A percentile compares a stretch with the other conserved stretches of the same genome.
These are phyloP conservation scores for Ophiostoma novo-ulmi DNA, from an alignment of 2,329 filamentous ascomycete genomes.

Conservation along the genomic window DNA sequence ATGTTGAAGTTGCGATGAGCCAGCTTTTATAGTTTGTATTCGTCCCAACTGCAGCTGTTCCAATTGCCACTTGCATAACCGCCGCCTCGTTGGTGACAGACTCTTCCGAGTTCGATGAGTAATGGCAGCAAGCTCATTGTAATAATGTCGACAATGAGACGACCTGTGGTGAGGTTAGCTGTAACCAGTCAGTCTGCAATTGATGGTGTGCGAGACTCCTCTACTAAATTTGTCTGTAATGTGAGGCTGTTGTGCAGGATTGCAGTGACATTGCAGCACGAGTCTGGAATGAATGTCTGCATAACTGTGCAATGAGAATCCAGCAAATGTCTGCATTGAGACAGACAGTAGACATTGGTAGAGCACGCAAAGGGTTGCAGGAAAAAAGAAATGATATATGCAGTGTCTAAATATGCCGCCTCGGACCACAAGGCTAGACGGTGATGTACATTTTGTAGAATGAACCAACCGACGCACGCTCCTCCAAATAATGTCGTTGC, in stretches of 20 bases:
- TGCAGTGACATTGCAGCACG: neutral
- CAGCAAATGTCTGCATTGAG: too few relatives aligned
- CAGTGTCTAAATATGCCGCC: slow-evolving; percentile 19
- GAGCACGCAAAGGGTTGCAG: neutral
- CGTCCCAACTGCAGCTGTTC: too few relatives aligned
- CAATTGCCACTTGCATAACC: too few relatives aligned
- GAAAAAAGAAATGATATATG: slow-evolving; percentile 20
- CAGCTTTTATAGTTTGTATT: too few relatives aligned
- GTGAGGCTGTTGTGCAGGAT: neutral
- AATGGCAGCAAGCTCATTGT: neutral
- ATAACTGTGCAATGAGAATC: neutral
- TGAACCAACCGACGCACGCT: slow-evolving; percentile 21
- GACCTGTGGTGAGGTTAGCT: neutral
- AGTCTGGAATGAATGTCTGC: neutral
- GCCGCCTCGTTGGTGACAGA: too few relatives aligned
- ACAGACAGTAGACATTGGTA: neutral
- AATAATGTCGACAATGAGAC: neutral
- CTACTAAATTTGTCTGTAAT: neutral
- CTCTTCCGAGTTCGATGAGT: neutral
- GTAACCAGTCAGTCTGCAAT: neutral
- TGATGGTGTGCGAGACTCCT: neutral
- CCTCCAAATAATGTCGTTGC: slow-evolving; percentile 12
- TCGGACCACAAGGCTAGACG: slow-evolving; percentile 19
- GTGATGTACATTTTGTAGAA: slow-evolving; percentile 23
- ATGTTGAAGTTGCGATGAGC: too few relatives aligned